Base-by-base conservation (phyloP, 345 rosid genomes). In the Cochlearia excelsa region DNA sequence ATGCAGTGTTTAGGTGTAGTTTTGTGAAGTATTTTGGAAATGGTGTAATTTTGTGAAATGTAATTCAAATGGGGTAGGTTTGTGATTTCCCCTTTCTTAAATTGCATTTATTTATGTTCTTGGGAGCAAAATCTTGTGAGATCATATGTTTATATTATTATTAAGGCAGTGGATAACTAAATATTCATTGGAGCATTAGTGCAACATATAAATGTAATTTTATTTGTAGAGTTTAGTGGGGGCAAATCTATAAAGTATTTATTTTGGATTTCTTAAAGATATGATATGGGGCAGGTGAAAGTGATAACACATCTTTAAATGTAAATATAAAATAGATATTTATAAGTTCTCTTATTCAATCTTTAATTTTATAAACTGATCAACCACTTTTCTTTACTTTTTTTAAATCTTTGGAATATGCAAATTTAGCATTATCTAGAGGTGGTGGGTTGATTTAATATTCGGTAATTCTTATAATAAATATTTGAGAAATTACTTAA, bases 221-320 rank as follows among this genome's bases (percentile, higher is more conserved):
- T 29, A 28, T 30, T 35, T 35, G n/a, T 48, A 38, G 46, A 48
- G 46, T 49, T 34, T 28, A 50, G 27, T 49, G 65, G 3, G 3
- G 57, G 57, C 46, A 55, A 48, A 62, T 61, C 40, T 16, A 61
- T 54, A 26, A 53, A 68, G 54, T 30, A 43, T 30, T 51, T 11
- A 30, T 47, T 47, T 40, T 69, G 49, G 66, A 52, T 38, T 30
- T 60, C 31, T 46, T 53, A 41, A 26, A 29, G 46, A 48, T 30
- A 61, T 69, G 58, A n/a, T 41, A 33, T 47, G 38, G 45, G 63
- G 46, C 63, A 61, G 53, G 57, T 62, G 62, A 43, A 68, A 61
- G 46, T 56, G 46, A 30, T 26, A 16, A 16, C 23, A 41, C 58
- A 51, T 16, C 23, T 16, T 16, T 16, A 16, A 16, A 16, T 16